Evolutionary conservation across 768 basidiomycete genomes (phyloP).

Genomic region (Lyophyllum shimeji): DNA sequence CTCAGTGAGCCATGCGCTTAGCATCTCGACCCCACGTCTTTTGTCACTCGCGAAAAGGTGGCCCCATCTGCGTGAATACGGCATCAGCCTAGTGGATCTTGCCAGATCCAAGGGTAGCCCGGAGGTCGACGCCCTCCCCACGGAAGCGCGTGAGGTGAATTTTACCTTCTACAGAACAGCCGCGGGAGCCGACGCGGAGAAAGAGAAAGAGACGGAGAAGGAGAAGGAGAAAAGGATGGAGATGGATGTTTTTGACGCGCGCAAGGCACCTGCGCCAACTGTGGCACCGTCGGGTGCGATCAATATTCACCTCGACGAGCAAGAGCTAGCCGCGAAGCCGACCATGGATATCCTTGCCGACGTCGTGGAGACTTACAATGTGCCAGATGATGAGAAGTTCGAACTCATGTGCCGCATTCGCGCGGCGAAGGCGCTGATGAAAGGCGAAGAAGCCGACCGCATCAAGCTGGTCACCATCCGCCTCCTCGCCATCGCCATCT

Average conservation of each 20-base stretch:
- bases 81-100: conserved; percentile 73
- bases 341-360: conserved; percentile 81
- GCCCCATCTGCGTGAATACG: conserved; percentile 79
- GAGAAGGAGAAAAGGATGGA: conserved; percentile 51
- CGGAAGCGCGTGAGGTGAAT: conserved; percentile 75
- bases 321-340: conserved; percentile 56
- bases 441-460: conserved; percentile 58
- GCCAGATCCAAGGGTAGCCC: conserved; percentile 52
- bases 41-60: conserved; percentile 84
- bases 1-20: conserved; percentile 79
- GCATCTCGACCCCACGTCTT: conserved; percentile 77
- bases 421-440: conserved; percentile 66
- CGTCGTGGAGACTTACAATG: conserved; percentile 58
- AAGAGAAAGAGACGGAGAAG: conserved; percentile 44
- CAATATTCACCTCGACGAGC: conserved; percentile 61
- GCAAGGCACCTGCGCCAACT: conserved; percentile 39
- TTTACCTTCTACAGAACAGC: conserved; percentile 80
- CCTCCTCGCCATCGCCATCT: conserved; percentile 87
- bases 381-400: conserved; percentile 84
- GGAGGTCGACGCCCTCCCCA: conserved; percentile 62
- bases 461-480: conserved; percentile 81
- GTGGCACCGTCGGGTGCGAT: conserved; percentile 49
- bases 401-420: conserved; percentile 88
- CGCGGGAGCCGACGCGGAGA: conserved; percentile 20
- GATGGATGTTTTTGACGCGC: conserved; percentile 43